A percentile compares a stretch with the other conserved stretches of the same genome.
Evolutionary conservation across 1,139 yeast genomes (phyloP).

Genomic region (Yamadazyma dendronema): DNA sequence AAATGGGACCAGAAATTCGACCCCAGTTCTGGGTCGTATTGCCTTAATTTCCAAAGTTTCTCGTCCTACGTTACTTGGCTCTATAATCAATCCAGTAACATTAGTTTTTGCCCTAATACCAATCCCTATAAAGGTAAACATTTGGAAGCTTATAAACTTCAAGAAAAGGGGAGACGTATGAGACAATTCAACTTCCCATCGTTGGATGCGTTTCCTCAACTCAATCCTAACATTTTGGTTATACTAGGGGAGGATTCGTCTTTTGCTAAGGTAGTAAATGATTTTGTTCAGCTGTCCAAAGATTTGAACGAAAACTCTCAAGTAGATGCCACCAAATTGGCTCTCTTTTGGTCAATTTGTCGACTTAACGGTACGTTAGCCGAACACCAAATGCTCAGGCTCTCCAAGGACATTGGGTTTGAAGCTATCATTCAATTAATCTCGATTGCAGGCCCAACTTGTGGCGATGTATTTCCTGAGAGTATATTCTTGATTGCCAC

Average conservation of each 20-base stretch:
- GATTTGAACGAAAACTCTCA: too few species aligned
- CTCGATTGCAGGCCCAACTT: background rate
- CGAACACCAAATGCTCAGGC: too few species aligned
- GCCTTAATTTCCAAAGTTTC: conserved; percentile 14
- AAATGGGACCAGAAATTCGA: conserved; percentile 13
- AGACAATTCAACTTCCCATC: background rate
- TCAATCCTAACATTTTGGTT: background rate
- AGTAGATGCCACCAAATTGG: background rate
- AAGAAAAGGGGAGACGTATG: background rate
- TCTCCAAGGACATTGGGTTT: background rate
- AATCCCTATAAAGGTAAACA: conserved; percentile 5
- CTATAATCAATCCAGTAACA: conserved; percentile 27
- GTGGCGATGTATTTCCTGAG: background rate
- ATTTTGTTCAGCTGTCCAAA: too few species aligned
- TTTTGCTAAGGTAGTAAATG: too few species aligned
- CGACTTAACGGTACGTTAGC: too few species aligned
- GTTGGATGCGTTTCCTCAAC: background rate
- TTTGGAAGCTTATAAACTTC: background rate
- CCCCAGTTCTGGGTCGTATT: conserved; percentile 12
- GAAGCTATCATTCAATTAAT: background rate
- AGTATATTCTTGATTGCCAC: background rate
- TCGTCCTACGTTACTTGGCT: conserved; percentile 32
- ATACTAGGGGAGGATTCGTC: too few species aligned
- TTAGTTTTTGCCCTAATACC: conserved; percentile 1
- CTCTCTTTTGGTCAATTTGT: background rate